These are phyloP conservation scores for Desmodesmus armatus DNA, from an alignment of 139 green algal genomes.

Conservation along the genomic window DNA sequence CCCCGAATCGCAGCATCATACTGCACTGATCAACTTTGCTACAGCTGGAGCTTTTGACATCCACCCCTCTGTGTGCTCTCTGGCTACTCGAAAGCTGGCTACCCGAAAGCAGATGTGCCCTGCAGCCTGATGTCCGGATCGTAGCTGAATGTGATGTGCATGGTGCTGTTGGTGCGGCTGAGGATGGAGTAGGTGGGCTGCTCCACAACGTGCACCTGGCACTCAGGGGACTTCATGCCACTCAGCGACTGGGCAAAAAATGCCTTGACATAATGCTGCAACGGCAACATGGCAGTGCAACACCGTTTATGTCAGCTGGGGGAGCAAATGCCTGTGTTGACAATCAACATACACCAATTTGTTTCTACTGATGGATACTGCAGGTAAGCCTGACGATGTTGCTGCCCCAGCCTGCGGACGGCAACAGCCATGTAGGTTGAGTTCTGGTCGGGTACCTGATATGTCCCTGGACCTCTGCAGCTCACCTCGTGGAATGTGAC, in stretches of 20 bases:
- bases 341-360: neutral
- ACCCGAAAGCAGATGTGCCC: neutral
- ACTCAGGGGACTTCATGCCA: neutral
- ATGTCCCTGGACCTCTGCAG: neutral
- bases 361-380: neutral
- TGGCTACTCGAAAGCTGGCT: too few species aligned
- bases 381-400: too few species aligned
- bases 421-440: too few species aligned
- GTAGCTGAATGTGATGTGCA: conserved; percentile 45
- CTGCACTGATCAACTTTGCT: too few species aligned
- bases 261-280: conserved; percentile 43
- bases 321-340: neutral
- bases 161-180: conserved; percentile 38
- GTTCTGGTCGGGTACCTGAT: too few species aligned
- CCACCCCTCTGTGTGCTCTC: too few species aligned
- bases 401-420: too few species aligned
- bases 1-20: too few species aligned
- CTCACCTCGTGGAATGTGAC: neutral
- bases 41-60: too few species aligned
- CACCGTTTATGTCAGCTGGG: neutral
- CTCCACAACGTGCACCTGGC: neutral
- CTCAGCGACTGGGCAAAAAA: conserved; percentile 36
- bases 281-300: neutral
- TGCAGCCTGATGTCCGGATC: conserved; percentile 16
- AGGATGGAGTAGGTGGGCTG: conserved; percentile 21